Conservation (phyloP, 441 rosid genomes). For the Eutrema salsugineum region DNA sequence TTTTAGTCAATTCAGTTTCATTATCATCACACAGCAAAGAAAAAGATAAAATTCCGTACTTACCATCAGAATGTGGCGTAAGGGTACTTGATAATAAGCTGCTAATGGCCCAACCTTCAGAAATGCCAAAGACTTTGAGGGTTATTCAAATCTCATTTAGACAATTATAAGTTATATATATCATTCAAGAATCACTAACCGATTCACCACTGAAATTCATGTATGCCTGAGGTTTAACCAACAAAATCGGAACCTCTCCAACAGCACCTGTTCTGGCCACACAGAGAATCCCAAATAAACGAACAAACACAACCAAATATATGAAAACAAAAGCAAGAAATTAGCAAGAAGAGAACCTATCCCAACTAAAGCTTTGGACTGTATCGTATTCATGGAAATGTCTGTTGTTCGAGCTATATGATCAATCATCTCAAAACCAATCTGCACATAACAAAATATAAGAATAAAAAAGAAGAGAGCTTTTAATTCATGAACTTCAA, state of each 20-base stretch:
- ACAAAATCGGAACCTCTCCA: conserved; percentile 79
- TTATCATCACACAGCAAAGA: background rate
- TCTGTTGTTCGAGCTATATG: conserved; percentile 49
- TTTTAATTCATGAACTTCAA: background rate
- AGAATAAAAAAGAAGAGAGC: background rate
- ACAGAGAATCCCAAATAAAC: conserved; percentile 25
- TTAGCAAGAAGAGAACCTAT: conserved; percentile 53
- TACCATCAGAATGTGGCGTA: conserved; percentile 84
- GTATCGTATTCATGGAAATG: conserved; percentile 66
- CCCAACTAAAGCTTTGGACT: conserved; percentile 81
- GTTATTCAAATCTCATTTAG: background rate
- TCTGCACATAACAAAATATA: conserved; percentile 36
- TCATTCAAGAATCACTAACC: conserved; percentile 40
- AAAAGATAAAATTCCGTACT: background rate
- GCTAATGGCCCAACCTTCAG: conserved; percentile 86
- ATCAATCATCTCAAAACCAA: conserved; percentile 95
- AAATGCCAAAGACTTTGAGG: background rate
- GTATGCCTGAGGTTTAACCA: conserved; percentile 85
- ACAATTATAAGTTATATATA: background rate
- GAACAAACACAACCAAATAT: background rate
- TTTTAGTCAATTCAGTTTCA: background rate
- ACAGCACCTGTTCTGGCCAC: conserved; percentile 68
- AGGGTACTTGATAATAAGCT: conserved; percentile 74
- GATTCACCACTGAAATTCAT: conserved; percentile 93
- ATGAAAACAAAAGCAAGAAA: background rate